Base-by-base conservation (phyloP, 768 basidiomycete genomes). In the Cyclocybe aegerita region DNA sequence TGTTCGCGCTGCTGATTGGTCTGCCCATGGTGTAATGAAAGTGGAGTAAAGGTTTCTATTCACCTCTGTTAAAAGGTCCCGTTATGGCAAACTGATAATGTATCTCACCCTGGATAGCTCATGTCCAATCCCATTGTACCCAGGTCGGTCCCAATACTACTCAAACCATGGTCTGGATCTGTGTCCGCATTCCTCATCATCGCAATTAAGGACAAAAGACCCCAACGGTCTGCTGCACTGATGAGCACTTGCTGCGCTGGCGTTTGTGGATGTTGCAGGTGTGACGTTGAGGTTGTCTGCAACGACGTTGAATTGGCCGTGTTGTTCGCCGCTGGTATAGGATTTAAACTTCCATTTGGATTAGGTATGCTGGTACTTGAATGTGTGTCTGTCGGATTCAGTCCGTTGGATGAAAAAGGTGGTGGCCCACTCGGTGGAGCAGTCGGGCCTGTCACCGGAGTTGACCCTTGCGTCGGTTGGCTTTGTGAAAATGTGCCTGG, bases 1-100 rank as follows among this genome's bases (percentile, higher is more conserved):
- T 50, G 82, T 80, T 62, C 85, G 85, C 57, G 88, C 87, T 39
- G 87, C 86, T 56, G 88, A 87, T 56, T 93, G 86, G 68, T 96
- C 94, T 55, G 91, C 84, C 94, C 94, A 98, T 23, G 95, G 95
- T 50, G 96, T 95, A 62, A 96, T 91, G 73, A 98, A 95, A 23
- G 89, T 89, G 52, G 92, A 86, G 72, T 92, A 94, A 52, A 95
- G 74, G 62, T 88, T 88, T 65, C 91, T 90, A 68, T 57, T 60
- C 44, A 32, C 37, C 41, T 34, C 34, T 49, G 55, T 58, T 57
- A 60, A 53, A 32, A 15, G 55, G 56, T 49, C 42, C 55, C 43
- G 62, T 41, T 15, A 45, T 37, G n/a, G 17, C 31, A 23, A 37
- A 48, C 30, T 29, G 51, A 33, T 49, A 48, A 34, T 38, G 42